Conservation (phyloP, 805 yeast genomes). For the Metschnikowia baotianmanensis region DNA sequence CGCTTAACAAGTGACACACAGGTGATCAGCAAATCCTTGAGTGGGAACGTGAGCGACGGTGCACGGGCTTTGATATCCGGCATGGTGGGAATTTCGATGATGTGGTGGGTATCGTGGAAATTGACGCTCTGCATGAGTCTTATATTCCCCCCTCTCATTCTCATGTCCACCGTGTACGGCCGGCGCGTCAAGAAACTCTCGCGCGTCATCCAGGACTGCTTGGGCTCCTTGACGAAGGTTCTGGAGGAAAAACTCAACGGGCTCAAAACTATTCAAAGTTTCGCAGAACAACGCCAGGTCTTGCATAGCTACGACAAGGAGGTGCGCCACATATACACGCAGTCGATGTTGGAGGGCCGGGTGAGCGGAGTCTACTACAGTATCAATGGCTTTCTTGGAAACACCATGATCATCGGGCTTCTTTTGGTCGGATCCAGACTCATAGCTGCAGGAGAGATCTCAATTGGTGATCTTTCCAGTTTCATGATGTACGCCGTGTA, state of each 20-base stretch:
- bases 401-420: slow-evolving; percentile 71
- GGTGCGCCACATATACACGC: slow-evolving; percentile 59
- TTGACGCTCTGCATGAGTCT: slow-evolving; percentile 78
- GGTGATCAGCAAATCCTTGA: slow-evolving; percentile 78
- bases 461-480: slow-evolving; percentile 86
- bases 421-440: slow-evolving; percentile 78
- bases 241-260: slow-evolving; percentile 90
- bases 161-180: slow-evolving; percentile 82
- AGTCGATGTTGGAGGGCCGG: slow-evolving; percentile 77
- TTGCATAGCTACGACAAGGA: slow-evolving; percentile 71
- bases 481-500: slow-evolving; percentile 95
- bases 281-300: slow-evolving; percentile 80
- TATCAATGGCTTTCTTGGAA: slow-evolving; percentile 81
- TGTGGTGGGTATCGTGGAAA: slow-evolving; percentile 82
- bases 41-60: slow-evolving; percentile 92
- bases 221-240: slow-evolving; percentile 84
- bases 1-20: slow-evolving; percentile 86
- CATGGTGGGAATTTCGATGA: slow-evolving; percentile 84
- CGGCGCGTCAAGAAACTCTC: slow-evolving; percentile 71
- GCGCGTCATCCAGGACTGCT: slow-evolving; percentile 72
- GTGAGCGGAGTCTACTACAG: slow-evolving; percentile 76
- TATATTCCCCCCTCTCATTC: slow-evolving; percentile 78
- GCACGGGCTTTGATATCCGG: slow-evolving; percentile 80
- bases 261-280: slow-evolving; percentile 82
- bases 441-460: slow-evolving; percentile 71